A percentile compares a stretch with the other conserved stretches of the same genome.
Conservation (phyloP, 1,284 basidiomycete genomes). For the Dichomitus squalens region DNA sequence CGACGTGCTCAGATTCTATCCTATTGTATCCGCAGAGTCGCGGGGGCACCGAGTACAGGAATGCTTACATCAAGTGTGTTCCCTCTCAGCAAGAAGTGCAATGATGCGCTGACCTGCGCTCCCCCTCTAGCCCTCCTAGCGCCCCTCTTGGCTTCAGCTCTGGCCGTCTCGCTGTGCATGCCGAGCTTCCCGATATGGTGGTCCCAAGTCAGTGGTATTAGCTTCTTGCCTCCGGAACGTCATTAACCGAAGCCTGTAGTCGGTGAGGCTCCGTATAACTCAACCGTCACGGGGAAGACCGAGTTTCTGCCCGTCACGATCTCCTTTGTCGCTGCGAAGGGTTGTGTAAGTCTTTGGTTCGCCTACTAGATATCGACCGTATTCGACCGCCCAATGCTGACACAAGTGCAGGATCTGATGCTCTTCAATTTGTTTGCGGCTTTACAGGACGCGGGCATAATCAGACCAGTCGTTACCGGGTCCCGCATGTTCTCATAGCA, state of each 20-base stretch:
- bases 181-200: slow-evolving; percentile 41
- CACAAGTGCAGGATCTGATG: slow-evolving; percentile 35
- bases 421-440: slow-evolving; percentile 41
- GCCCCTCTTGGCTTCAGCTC: slow-evolving; percentile 36
- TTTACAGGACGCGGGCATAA: slow-evolving; percentile 36
- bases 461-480: slow-evolving; percentile 33
- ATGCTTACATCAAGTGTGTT: slow-evolving; percentile 30
- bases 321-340: slow-evolving; percentile 39
- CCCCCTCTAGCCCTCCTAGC: slow-evolving; percentile 24
- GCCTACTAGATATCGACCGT: not conserved
- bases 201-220: slow-evolving; percentile 34
- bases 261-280: slow-evolving; percentile 42
- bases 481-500: slow-evolving; percentile 13
- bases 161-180: slow-evolving; percentile 33
- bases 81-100: not conserved
- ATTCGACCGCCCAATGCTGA: not conserved
- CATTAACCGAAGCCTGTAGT: slow-evolving; percentile 25
- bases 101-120: slow-evolving; percentile 14
- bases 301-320: slow-evolving; percentile 45
- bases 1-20: slow-evolving; percentile 40
- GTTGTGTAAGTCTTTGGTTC: slow-evolving; percentile 33
- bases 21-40: slow-evolving; percentile 39
- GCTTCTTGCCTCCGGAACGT: not conserved
- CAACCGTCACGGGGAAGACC: slow-evolving; percentile 39
- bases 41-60: slow-evolving; percentile 31